phyloP scores from a whole-genome alignment of 2,329 filamentous ascomycete species.

The Zymoseptoria ardabiliae region DNA sequence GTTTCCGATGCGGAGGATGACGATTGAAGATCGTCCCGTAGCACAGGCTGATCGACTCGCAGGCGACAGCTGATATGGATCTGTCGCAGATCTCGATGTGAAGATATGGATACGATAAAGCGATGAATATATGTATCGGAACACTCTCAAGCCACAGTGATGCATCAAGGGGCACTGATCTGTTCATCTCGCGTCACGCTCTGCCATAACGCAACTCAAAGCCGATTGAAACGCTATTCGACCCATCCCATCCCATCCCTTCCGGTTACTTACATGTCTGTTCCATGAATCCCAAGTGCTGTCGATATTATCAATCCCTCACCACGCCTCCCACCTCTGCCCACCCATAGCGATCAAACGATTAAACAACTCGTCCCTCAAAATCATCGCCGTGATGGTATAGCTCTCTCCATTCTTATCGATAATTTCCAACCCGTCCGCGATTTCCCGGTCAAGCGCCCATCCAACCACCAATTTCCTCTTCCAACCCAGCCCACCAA shows the following conservation, averaged over 20 bases:
- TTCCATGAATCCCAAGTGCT: neutral
- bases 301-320: constrained; percentile 10
- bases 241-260: neutral
- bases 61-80: neutral
- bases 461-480: constrained; percentile 74
- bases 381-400: constrained; percentile 62
- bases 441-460: constrained; percentile 65
- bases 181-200: too few relatives aligned
- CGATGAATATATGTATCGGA: neutral
- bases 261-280: neutral
- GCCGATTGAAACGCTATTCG: too few relatives aligned
- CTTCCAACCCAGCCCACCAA: constrained; percentile 80
- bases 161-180: too few relatives aligned
- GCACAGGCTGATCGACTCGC: neutral
- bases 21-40: constrained; percentile 1
- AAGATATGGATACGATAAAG: neutral
- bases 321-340: constrained; percentile 81
- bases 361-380: constrained; percentile 75
- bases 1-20: constrained; percentile 21
- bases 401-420: constrained; percentile 50
- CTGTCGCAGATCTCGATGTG: neutral
- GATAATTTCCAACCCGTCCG: constrained; percentile 64
- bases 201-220: too few relatives aligned
- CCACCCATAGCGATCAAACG: constrained; percentile 66
- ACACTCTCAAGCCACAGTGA: neutral